These are phyloP conservation scores for Cystobasidiaceae sp. DNA, from an alignment of 1,284 basidiomycete species.

Conservation along the genomic window DNA sequence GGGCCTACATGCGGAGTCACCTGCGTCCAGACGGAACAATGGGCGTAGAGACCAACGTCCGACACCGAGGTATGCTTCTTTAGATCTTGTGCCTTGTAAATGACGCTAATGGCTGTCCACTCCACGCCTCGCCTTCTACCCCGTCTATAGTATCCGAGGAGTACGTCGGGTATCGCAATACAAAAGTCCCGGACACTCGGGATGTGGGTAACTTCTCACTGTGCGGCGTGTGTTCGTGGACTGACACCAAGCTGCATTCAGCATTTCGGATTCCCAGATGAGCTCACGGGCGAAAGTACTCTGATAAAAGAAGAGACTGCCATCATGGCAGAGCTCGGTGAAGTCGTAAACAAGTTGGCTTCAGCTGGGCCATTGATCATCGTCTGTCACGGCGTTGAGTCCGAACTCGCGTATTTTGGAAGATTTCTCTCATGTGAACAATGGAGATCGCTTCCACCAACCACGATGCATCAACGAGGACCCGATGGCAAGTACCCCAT, in stretches of 20 bases:
- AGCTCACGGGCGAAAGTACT: neutral
- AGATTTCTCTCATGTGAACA: neutral
- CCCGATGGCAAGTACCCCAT: neutral
- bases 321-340: neutral
- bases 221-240: neutral
- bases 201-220: neutral
- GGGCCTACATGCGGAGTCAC: neutral
- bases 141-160: too few relatives aligned
- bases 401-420: conserved; percentile 1
- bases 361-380: conserved; percentile 3
- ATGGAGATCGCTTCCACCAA: neutral
- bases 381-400: neutral
- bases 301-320: neutral
- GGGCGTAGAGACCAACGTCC: neutral
- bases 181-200: too few relatives aligned
- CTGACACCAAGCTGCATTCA: neutral
- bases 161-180: too few relatives aligned
- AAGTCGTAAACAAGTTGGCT: neutral
- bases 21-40: neutral
- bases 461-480: neutral
- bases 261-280: conserved; percentile 12
- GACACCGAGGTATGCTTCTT: neutral
- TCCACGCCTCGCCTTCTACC: too few relatives aligned
- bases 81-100: too few relatives aligned
- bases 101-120: too few relatives aligned